These are phyloP conservation scores for Neoascochyta sp. DNA, from an alignment of 2,329 filamentous ascomycete species.

Conservation along the genomic window DNA sequence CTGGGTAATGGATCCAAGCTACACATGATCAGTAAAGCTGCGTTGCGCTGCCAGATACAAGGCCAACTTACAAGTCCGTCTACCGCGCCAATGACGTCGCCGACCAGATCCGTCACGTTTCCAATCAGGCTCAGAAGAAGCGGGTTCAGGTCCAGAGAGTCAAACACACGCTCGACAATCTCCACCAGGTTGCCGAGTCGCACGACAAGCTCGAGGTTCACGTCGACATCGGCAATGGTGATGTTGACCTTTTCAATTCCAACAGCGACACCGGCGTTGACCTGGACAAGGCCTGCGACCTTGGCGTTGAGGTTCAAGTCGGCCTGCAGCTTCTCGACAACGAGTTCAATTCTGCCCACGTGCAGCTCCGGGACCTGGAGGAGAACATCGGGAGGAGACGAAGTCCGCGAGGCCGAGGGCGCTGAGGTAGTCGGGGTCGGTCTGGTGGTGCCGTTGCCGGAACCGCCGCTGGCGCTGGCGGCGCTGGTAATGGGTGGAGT, in stretches of 20 bases:
- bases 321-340: conserved; percentile 57
- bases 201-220: conserved; percentile 57
- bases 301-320: conserved; percentile 60
- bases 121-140: conserved; percentile 56
- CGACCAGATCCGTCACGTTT: conserved; percentile 52
- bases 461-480: conserved; percentile 5
- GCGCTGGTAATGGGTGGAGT: conserved; percentile 30
- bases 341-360: conserved; percentile 58
- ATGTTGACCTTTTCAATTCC: conserved; percentile 54
- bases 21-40: conserved; percentile 1
- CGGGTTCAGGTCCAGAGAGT: conserved; percentile 59
- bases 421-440: conserved; percentile 20
- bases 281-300: conserved; percentile 55
- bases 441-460: conserved; percentile 5
- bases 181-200: conserved; percentile 58
- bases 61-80: conserved; percentile 46
- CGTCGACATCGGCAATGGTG: conserved; percentile 59
- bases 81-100: conserved; percentile 54
- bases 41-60: not conserved
- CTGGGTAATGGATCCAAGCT: conserved; percentile 56
- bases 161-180: conserved; percentile 59
- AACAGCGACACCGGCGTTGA: conserved; percentile 50
- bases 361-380: conserved; percentile 57
- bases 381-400: conserved; percentile 53
- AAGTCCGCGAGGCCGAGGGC: conserved; percentile 25